A percentile compares a stretch with the other conserved stretches of the same genome.
phyloP scores from a whole-genome alignment of 495 filamentous ascomycete genomes.

The Aspergillus mulundensis region DNA sequence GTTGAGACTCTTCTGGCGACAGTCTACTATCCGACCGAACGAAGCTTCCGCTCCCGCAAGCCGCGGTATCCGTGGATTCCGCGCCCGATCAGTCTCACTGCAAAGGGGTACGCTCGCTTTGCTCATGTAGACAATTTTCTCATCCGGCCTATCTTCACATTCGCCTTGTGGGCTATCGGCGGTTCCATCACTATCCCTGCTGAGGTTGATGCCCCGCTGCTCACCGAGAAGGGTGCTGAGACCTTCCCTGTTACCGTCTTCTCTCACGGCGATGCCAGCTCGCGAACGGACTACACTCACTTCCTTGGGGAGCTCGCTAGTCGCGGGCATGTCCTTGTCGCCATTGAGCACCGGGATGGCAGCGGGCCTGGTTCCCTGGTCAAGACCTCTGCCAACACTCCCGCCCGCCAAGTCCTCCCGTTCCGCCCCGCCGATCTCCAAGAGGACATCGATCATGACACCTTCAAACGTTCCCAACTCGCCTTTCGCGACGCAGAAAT shows the following conservation, averaged over 20 bases:
- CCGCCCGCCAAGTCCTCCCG: not conserved
- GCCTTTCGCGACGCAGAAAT: constrained; percentile 6
- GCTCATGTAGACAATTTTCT: constrained; percentile 1
- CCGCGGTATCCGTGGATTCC: constrained; percentile 4
- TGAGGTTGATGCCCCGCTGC: constrained; percentile 6
- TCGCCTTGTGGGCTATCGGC: constrained; percentile 1
- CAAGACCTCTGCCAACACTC: constrained; percentile 2
- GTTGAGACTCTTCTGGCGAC: constrained; percentile 4
- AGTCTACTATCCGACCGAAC: constrained; percentile 5
- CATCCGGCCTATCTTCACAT: constrained; percentile 1
- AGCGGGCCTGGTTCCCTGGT: constrained; percentile 3
- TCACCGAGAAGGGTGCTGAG: not conserved
- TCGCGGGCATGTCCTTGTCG: constrained; percentile 1
- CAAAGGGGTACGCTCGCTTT: not conserved
- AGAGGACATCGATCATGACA: not conserved
- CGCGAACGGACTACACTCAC: constrained; percentile 5
- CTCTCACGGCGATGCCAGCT: constrained; percentile 6
- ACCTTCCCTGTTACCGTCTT: constrained; percentile 6
- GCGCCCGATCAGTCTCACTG: constrained; percentile 6
- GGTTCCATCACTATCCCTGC: not conserved
- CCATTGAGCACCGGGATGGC: constrained; percentile 5
- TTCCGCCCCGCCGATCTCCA: constrained; percentile 3
- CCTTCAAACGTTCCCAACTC: constrained; percentile 4
- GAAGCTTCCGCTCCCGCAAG: constrained; percentile 3
- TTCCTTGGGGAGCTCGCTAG: constrained; percentile 6